Conservation (phyloP, 306 rosid genomes). For the Clitoria ternatea region DNA sequence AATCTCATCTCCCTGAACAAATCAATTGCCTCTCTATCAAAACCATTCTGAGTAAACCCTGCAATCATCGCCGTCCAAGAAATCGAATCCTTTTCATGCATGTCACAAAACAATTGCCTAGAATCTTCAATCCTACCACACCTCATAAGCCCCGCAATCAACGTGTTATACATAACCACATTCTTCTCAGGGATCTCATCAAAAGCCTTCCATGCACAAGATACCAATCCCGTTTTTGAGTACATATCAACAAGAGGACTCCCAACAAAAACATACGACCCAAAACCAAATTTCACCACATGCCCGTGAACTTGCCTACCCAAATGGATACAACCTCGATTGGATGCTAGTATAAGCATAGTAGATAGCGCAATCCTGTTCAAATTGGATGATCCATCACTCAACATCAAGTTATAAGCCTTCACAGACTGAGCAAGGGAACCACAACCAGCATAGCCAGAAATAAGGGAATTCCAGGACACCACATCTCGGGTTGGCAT, state of each 20-base stretch:
- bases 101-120: constrained; percentile 42
- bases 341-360: constrained; percentile 68
- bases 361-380: constrained; percentile 64
- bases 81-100: constrained; percentile 68
- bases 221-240: constrained; percentile 50
- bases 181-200: constrained; percentile 55
- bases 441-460: constrained; percentile 50
- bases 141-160: constrained; percentile 62
- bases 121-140: constrained; percentile 62
- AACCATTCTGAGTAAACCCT: constrained; percentile 69
- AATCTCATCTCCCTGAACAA: constrained; percentile 58
- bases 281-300: constrained; percentile 68
- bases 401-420: constrained; percentile 60
- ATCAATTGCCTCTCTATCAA: constrained; percentile 50
- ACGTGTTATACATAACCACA: constrained; percentile 70
- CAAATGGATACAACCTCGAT: constrained; percentile 41
- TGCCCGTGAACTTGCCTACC: constrained; percentile 83
- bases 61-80: constrained; percentile 86
- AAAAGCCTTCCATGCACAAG: constrained; percentile 59
- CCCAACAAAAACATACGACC: constrained; percentile 62
- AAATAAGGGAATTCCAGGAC: constrained; percentile 69
- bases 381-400: constrained; percentile 42
- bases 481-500: constrained; percentile 64
- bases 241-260: constrained; percentile 89
- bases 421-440: constrained; percentile 43